phyloP scores from a whole-genome alignment of 257 asterid genomes.

The Petunia axillaris region DNA sequence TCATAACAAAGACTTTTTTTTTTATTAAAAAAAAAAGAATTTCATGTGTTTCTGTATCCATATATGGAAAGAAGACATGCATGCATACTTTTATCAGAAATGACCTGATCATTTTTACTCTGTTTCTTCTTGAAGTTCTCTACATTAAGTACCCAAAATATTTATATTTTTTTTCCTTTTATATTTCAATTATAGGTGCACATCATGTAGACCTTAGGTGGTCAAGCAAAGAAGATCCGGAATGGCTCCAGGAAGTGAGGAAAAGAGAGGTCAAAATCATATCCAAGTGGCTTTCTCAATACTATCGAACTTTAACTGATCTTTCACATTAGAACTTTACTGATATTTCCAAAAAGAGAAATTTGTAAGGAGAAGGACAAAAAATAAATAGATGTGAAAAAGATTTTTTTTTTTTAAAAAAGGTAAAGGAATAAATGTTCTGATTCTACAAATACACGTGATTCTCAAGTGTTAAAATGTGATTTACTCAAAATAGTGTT shows the following conservation, averaged over 20 bases:
- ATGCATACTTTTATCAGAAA: too few relatives aligned
- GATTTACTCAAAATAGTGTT: too few relatives aligned
- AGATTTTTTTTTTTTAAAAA: too few relatives aligned
- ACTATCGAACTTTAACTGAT: constrained; percentile 34
- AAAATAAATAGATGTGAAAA: neutral
- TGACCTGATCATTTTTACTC: too few relatives aligned
- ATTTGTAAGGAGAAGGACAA: neutral
- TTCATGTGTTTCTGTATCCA: neutral
- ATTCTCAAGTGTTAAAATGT: too few relatives aligned
- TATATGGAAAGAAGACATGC: neutral
- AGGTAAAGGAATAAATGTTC: too few relatives aligned
- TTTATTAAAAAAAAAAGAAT: neutral
- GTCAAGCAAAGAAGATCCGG: constrained; percentile 78
- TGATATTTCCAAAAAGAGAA: neutral
- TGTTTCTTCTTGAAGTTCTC: too few relatives aligned
- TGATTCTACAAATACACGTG: too few relatives aligned
- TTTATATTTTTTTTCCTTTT: neutral
- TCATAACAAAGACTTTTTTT: too few relatives aligned
- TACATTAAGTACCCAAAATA: neutral
- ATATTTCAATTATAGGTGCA: constrained; percentile 51
- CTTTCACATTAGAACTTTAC: constrained; percentile 25
- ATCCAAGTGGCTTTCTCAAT: constrained; percentile 26
- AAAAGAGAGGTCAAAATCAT: constrained; percentile 11
- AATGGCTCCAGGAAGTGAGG: constrained; percentile 62
- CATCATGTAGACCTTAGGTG: constrained; percentile 89